phyloP scores from a whole-genome alignment of 2,329 filamentous ascomycete genomes.

The Blastomyces gilchristii region DNA sequence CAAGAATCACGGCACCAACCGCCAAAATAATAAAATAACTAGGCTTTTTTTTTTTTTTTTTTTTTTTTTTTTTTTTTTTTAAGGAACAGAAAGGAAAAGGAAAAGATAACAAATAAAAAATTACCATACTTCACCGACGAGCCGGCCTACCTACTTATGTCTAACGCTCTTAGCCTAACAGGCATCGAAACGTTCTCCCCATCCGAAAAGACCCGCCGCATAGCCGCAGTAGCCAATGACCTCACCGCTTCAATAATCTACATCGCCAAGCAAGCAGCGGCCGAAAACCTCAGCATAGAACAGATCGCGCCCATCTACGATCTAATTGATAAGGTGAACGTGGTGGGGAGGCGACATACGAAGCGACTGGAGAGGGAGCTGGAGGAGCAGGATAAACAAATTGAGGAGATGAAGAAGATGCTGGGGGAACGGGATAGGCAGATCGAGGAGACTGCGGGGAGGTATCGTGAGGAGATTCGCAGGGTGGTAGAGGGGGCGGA shows the following conservation, averaged over 20 bases:
- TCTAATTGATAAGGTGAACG: constrained; percentile 21
- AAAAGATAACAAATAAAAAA: not conserved
- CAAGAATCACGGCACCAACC: too few relatives aligned
- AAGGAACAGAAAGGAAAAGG: not conserved
- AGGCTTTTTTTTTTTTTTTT: too few relatives aligned
- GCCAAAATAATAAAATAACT: too few relatives aligned
- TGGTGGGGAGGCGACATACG: constrained; percentile 15
- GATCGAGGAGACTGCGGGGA: constrained; percentile 13
- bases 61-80: too few relatives aligned
- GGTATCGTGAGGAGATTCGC: constrained; percentile 18
- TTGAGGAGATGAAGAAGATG: constrained; percentile 6
- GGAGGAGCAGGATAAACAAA: constrained; percentile 17
- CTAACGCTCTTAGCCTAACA: constrained; percentile 19
- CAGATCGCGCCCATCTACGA: constrained; percentile 22
- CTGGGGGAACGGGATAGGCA: constrained; percentile 2
- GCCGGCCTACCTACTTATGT: not conserved
- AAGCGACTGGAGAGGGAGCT: constrained; percentile 13
- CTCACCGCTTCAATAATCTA: constrained; percentile 23
- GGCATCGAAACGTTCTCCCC: constrained; percentile 17
- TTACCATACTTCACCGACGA: not conserved
- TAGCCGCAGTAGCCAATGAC: constrained; percentile 24
- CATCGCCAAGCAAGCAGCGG: constrained; percentile 21
- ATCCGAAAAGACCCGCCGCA: constrained; percentile 17
- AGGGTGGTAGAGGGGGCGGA: constrained; percentile 16
- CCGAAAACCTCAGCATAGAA: constrained; percentile 18